Evolutionary conservation across 2,329 filamentous ascomycete species (phyloP), one percentile per base, ranked within the genome.

Genomic region (Penicillium occitanis): DNA sequence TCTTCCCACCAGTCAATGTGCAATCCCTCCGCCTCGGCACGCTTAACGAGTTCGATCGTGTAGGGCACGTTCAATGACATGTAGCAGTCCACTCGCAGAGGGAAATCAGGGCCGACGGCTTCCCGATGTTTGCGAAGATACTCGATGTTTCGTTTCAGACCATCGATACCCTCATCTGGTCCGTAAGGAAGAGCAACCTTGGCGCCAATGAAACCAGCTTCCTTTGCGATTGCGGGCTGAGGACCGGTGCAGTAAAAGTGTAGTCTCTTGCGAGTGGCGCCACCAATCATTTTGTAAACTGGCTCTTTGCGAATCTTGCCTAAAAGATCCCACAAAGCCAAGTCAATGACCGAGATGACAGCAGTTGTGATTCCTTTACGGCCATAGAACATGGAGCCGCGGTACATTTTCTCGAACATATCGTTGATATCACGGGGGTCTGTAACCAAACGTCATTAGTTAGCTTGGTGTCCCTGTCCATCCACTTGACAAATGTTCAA

Each of bases 1-100:
- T 97, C 93, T 82, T 97, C 93, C 92, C 92, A 97, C 93, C 93
- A 97, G 82, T 97, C 93, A 77, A 97, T 93, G 78, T 94, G 86
- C 70, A 97, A 86, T 71, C 93, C 88, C 72, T 90, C 86, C 74
- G 89, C 91, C 67, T 91, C 87, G 75, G 90, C 92, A 61, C 89
- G 90, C 80, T 93, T 91, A 68, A 91, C 93, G 28, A 97, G 85
- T 79, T 97, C 90, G 71, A 97, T 96, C 3, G 92, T 96, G 81
- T 97, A 97, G 0, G 91, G 83, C 30, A 97, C 93, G 73, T 93
- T 97, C 74, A 97, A 83, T 71, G 91, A 93, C 93, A 97, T 97
- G 81, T 96, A 97, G 84, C 93, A 97, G 81, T 97, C 93, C 5
- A 97, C 93, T 84, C 96, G 93, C 70, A 97, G 85, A 55, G 93